A percentile compares a stretch with the other conserved stretches of the same genome.
phyloP scores from a whole-genome alignment of 371 early-diverging fungal species.

The Haplosporangium sp. region DNA sequence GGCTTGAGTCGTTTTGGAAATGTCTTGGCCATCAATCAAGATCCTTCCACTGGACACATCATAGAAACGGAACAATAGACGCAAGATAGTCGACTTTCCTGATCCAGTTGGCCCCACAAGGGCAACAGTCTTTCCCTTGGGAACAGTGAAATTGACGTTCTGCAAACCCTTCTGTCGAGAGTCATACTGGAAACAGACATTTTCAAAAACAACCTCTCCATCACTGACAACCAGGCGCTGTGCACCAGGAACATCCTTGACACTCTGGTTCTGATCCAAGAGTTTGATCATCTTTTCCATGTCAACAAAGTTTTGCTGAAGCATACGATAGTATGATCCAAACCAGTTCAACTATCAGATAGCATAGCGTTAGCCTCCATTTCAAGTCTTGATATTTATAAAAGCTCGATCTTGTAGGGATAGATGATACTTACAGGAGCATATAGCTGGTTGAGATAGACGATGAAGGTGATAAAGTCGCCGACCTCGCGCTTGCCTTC shows the following conservation, averaged over 20 bases:
- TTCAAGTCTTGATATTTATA: too few species aligned
- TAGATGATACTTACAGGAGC: conserved; percentile 63
- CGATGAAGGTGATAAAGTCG: conserved; percentile 87
- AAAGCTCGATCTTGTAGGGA: too few species aligned
- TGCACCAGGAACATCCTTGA: conserved; percentile 62
- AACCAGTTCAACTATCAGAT: conserved; percentile 61
- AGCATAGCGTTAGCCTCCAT: not conserved
- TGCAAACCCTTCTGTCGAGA: conserved; percentile 61
- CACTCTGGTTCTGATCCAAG: conserved; percentile 64
- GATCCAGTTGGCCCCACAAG: conserved; percentile 89
- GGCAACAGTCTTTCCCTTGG: conserved; percentile 70
- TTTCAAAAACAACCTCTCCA: conserved; percentile 63
- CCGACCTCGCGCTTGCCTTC: conserved; percentile 78
- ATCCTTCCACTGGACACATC: conserved; percentile 86
- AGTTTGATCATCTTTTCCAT: conserved; percentile 83
- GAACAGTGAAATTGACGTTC: conserved; percentile 68
- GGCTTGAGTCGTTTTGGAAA: conserved; percentile 73
- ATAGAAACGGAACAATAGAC: conserved; percentile 92
- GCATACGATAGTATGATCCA: conserved; percentile 56
- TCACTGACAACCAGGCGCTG: conserved; percentile 27
- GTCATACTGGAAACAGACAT: conserved; percentile 74
- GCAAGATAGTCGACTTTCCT: conserved; percentile 92
- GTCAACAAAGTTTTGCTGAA: conserved; percentile 74
- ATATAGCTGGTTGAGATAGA: conserved; percentile 86
- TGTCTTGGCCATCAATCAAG: conserved; percentile 89